Conservation (phyloP, 1,139 yeast genomes). For the Suhomyces yuchorum region DNA sequence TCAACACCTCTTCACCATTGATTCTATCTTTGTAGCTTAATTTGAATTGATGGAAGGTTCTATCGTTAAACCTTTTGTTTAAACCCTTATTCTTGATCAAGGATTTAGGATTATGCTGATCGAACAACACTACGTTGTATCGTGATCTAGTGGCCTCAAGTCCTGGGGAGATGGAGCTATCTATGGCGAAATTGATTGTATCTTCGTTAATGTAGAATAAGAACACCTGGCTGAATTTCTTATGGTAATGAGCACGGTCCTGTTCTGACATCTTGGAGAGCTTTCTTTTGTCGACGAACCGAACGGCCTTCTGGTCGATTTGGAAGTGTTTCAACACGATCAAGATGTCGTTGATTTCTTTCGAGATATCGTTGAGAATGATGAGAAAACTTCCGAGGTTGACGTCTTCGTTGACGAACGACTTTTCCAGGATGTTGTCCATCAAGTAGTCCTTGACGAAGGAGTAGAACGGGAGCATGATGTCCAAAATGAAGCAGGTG, state of each 20-base stretch:
- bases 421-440: constrained; percentile 9
- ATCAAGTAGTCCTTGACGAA: constrained; percentile 24
- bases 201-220: constrained; percentile 20
- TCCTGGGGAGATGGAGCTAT: constrained; percentile 30
- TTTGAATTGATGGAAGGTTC: constrained; percentile 28
- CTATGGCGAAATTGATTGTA: constrained; percentile 24
- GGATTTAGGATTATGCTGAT: constrained; percentile 21
- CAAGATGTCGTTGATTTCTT: constrained; percentile 42
- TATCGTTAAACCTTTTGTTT: constrained; percentile 23
- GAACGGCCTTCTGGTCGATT: constrained; percentile 30
- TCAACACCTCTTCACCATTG: constrained; percentile 30
- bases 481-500: constrained; percentile 37
- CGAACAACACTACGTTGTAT: constrained; percentile 29
- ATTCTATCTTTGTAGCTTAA: constrained; percentile 34
- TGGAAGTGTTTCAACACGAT: constrained; percentile 35
- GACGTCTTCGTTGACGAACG: constrained; percentile 1
- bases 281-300: constrained; percentile 29
- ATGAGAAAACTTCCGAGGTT: constrained; percentile 27
- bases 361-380: constrained; percentile 30
- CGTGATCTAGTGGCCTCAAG: constrained; percentile 31
- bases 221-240: constrained; percentile 24
- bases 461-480: constrained; percentile 39
- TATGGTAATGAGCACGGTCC: constrained; percentile 20
- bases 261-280: constrained; percentile 17
- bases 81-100: constrained; percentile 12